These are phyloP conservation scores for Suillus bovinus DNA, from an alignment of 768 basidiomycete genomes.

Conservation along the genomic window DNA sequence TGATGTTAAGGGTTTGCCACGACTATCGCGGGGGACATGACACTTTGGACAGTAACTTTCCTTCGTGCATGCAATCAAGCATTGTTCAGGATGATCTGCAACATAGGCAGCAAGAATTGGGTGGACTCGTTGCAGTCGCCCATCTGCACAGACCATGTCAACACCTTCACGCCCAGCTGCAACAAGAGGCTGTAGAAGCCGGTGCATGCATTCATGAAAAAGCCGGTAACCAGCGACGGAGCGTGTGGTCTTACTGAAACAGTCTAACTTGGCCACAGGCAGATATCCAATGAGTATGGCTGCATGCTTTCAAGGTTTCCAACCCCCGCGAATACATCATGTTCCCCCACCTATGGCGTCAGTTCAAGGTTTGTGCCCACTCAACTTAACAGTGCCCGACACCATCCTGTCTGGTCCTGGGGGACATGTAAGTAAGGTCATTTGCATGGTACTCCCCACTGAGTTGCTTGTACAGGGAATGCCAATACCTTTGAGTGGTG, in stretches of 20 bases:
- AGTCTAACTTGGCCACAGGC: slow-evolving; percentile 9
- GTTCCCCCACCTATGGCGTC: too few relatives aligned
- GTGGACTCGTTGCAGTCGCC: slow-evolving; percentile 27
- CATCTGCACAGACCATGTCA: slow-evolving; percentile 38
- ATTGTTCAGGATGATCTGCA: slow-evolving; percentile 47
- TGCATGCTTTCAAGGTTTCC: too few relatives aligned
- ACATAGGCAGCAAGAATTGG: slow-evolving; percentile 42
- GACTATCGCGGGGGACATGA: not conserved
- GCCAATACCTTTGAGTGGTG: too few relatives aligned
- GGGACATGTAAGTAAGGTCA: too few relatives aligned
- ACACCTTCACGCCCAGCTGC: slow-evolving; percentile 34
- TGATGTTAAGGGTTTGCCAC: not conserved
- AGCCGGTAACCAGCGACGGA: slow-evolving; percentile 17
- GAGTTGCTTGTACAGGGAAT: too few relatives aligned
- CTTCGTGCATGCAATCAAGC: slow-evolving; percentile 32
- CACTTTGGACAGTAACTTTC: slow-evolving; percentile 29
- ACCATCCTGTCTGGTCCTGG: too few relatives aligned
- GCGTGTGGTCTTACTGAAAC: slow-evolving; percentile 11
- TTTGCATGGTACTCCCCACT: too few relatives aligned
- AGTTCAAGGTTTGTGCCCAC: too few relatives aligned
- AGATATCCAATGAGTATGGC: slow-evolving; percentile 7
- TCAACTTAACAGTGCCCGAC: too few relatives aligned
- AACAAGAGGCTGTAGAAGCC: slow-evolving; percentile 33
- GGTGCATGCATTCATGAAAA: slow-evolving; percentile 39
- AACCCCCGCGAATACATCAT: too few relatives aligned